phyloP scores from a whole-genome alignment of 768 basidiomycete genomes.

The Boletus eberwhitei region DNA sequence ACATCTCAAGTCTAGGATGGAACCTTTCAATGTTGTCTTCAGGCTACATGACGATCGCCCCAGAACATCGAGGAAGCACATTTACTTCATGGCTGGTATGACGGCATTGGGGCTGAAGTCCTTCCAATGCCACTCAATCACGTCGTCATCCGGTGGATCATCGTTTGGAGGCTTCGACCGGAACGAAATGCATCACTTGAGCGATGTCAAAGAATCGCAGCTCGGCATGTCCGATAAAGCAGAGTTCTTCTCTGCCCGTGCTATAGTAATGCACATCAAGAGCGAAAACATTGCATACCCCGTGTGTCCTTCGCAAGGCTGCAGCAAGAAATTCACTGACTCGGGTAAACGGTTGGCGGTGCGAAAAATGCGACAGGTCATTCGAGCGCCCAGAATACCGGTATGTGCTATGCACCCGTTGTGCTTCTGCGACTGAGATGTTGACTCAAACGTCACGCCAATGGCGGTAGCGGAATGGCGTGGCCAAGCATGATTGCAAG shows the following conservation, averaged over 20 bases:
- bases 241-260: slow-evolving; percentile 78
- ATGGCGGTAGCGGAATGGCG: slow-evolving; percentile 90
- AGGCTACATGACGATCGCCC: slow-evolving; percentile 80
- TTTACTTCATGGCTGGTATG: slow-evolving; percentile 88
- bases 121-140: slow-evolving; percentile 70
- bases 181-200: slow-evolving; percentile 66
- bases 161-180: slow-evolving; percentile 57
- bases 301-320: slow-evolving; percentile 75
- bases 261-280: slow-evolving; percentile 87
- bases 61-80: slow-evolving; percentile 92
- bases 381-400: slow-evolving; percentile 74
- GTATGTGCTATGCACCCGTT: slow-evolving; percentile 44
- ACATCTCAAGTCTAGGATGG: slow-evolving; percentile 49
- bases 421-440: neutral
- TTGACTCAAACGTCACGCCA: slow-evolving; percentile 60
- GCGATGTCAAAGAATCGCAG: slow-evolving; percentile 74
- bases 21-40: slow-evolving; percentile 80
- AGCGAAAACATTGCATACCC: slow-evolving; percentile 81
- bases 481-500: slow-evolving; percentile 87
- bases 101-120: slow-evolving; percentile 58
- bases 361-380: slow-evolving; percentile 85
- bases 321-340: slow-evolving; percentile 87
- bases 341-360: slow-evolving; percentile 73
- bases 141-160: slow-evolving; percentile 35
- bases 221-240: slow-evolving; percentile 73